Evolutionary conservation across 371 early-diverging fungal genomes (phyloP), one percentile per base, ranked within the genome.

Genomic region (Actinomucor elegans): DNA sequence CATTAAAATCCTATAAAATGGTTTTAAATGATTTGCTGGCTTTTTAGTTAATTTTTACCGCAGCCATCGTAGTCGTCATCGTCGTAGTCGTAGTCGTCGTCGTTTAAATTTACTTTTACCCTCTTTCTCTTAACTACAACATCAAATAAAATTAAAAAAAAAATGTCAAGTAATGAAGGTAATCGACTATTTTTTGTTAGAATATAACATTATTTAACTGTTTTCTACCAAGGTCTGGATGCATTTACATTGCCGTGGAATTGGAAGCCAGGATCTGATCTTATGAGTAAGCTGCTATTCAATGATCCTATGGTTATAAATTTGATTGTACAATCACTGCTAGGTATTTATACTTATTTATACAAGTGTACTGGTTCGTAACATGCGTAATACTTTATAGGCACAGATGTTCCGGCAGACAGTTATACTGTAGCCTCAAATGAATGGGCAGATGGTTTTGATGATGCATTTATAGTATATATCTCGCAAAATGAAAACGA

Each of bases 241-340:
- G 42, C 44, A 43, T 24, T 42, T 41, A 1, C 18, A 43, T 34
- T 52, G 17, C 52, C 52, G 33, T 32, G 8, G 28, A 52, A 11
- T 10, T 52, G 52, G 43, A 52, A 31, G 33, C 43, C 52, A n/a
- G 52, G 52, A 15, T 53, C 55, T 29, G 48, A 55, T 35, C 33
- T 55, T 11, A 54, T 54, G 47, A 46, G 55, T 15, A 54, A 54
- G 47, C 55, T 54, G 17, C 38, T 54, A 26, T 54, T 54, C 44
- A 54, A 54, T 33, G 47, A 54, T 46, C 55, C 55, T 21, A 15
- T 21, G 37, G 28, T 54, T 46, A 33, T 54, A 26, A 54, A 54
- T 27, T 54, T 54, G 40, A 48, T 55, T 48, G 40, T 55, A 32
- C n/a, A 55, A 48, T 47, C 48, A 55, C 37, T 55, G 41, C n/a